A percentile compares a stretch with the other conserved stretches of the same genome.
These are phyloP conservation scores for Eucalyptus microcorys DNA, from an alignment of 345 rosid genomes.

Conservation along the genomic window DNA sequence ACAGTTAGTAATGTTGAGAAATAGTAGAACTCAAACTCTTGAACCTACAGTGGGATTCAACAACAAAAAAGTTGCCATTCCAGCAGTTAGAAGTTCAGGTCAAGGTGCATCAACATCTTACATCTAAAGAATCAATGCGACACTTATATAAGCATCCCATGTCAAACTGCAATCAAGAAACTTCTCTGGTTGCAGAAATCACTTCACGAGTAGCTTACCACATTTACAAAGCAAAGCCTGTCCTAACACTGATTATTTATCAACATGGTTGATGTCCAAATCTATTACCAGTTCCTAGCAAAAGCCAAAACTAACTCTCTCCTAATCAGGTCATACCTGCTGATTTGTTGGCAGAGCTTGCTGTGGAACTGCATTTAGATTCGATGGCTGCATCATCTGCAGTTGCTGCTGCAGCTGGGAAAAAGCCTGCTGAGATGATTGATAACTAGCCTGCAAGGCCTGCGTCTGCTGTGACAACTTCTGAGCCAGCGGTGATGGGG, in stretches of 20 bases:
- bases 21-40: not conserved
- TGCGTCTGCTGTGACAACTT: slow-evolving; percentile 89
- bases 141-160: not conserved
- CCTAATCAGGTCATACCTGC: slow-evolving; percentile 38
- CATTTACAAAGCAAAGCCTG: not conserved
- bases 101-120: not conserved
- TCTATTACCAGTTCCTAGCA: not conserved
- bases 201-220: not conserved
- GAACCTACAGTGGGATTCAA: not conserved
- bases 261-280: not conserved
- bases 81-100: not conserved
- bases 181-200: not conserved
- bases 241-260: not conserved
- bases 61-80: not conserved
- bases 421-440: slow-evolving; percentile 90
- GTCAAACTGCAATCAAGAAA: not conserved
- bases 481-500: slow-evolving; percentile 91
- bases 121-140: not conserved
- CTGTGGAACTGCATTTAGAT: slow-evolving; percentile 32
- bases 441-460: slow-evolving; percentile 78
- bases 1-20: not conserved
- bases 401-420: slow-evolving; percentile 91
- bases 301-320: not conserved
- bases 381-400: slow-evolving; percentile 84
- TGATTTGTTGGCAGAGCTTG: slow-evolving; percentile 53